Evolutionary conservation across 345 rosid genomes (phyloP).

Genomic region (Alliaria petiolata): DNA sequence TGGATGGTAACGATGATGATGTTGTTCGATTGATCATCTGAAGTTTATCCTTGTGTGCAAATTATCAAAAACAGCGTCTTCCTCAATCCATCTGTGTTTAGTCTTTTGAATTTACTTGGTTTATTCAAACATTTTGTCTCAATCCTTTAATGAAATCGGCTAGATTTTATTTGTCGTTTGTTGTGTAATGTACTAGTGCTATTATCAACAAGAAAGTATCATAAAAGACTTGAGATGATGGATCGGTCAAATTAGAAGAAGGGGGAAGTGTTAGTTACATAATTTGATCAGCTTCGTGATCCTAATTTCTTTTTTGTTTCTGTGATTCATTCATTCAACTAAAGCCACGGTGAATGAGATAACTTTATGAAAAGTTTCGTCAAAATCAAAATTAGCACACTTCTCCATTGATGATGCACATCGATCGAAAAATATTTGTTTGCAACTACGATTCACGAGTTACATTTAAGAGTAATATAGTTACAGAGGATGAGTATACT

Average conservation of each 20-base stretch:
- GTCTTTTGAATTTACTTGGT: background rate
- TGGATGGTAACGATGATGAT: constrained; percentile 34
- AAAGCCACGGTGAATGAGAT: background rate
- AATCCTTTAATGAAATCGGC: background rate
- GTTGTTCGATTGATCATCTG: constrained; percentile 32
- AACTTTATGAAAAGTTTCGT: too few relatives aligned
- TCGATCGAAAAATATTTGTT: background rate
- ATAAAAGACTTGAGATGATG: background rate
- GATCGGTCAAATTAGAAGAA: background rate
- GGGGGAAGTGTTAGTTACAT: background rate
- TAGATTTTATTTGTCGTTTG: background rate
- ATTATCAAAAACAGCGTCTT: constrained; percentile 26
- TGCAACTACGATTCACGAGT: background rate
- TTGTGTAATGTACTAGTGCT: background rate
- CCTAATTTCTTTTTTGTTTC: background rate
- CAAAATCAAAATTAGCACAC: background rate
- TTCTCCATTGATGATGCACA: background rate
- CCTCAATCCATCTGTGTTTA: constrained; percentile 11
- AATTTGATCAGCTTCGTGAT: background rate
- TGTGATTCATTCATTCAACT: too few relatives aligned
- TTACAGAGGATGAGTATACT: background rate
- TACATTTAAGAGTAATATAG: background rate
- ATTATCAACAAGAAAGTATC: background rate
- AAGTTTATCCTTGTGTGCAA: constrained; percentile 35
- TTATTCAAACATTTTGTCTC: background rate